phyloP scores from a whole-genome alignment of 2,329 filamentous ascomycete genomes.

The Aspergillus sp. region DNA sequence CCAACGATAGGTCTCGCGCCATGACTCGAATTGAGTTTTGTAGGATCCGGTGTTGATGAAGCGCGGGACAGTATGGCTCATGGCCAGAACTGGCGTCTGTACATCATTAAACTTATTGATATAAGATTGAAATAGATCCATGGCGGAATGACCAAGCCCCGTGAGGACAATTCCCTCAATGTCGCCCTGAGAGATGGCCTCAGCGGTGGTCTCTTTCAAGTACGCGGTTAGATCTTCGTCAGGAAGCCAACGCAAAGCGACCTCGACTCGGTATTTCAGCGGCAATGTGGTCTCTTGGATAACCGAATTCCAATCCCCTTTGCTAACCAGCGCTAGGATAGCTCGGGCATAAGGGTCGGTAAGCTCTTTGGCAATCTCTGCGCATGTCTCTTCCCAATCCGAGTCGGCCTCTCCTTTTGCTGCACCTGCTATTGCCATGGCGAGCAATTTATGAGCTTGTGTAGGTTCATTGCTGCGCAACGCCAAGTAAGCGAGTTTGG shows the following conservation, averaged over 20 bases:
- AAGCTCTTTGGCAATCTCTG: slow-evolving; percentile 58
- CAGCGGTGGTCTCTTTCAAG: slow-evolving; percentile 48
- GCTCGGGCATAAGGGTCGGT: slow-evolving; percentile 59
- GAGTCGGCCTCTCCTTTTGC: slow-evolving; percentile 45
- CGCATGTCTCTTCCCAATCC: slow-evolving; percentile 58
- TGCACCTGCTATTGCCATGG: slow-evolving; percentile 47
- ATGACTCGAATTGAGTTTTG: slow-evolving; percentile 52
- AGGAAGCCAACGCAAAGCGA: slow-evolving; percentile 51
- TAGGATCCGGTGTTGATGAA: slow-evolving; percentile 52
- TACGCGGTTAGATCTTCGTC: slow-evolving; percentile 48
- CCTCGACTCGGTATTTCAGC: slow-evolving; percentile 56
- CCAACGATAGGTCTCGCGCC: slow-evolving; percentile 58
- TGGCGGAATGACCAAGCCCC: slow-evolving; percentile 52
- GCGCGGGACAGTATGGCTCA: slow-evolving; percentile 54
- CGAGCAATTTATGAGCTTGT: slow-evolving; percentile 53
- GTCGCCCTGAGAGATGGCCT: slow-evolving; percentile 51
- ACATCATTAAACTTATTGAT: slow-evolving; percentile 57
- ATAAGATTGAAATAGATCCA: slow-evolving; percentile 59
- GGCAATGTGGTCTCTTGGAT: slow-evolving; percentile 55
- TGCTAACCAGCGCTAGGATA: slow-evolving; percentile 56
- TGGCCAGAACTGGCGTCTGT: slow-evolving; percentile 58
- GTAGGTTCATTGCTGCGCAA: slow-evolving; percentile 50
- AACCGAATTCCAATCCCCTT: slow-evolving; percentile 56
- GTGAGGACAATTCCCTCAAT: slow-evolving; percentile 60
- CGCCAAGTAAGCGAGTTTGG: slow-evolving; percentile 53